Conservation (phyloP, 352 stramenopile species). For the Saprolegnia diclina region DNA sequence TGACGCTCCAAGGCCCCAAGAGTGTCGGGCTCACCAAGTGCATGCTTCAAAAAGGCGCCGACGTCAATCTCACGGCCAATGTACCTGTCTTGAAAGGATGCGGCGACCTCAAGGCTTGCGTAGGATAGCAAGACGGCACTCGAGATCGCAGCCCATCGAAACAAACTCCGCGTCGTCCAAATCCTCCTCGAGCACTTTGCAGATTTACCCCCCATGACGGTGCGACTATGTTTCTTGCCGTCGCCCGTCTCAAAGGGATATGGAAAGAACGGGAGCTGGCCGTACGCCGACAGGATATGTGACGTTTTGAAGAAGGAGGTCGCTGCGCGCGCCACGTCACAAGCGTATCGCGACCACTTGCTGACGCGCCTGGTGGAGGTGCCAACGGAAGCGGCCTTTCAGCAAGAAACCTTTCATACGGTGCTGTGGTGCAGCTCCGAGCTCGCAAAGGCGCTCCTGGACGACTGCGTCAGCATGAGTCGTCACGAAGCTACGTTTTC, state of each 20-base stretch:
- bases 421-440: not conserved
- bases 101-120: no score
- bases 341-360: constrained; percentile 1
- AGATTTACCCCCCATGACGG: no score
- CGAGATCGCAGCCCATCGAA: no score
- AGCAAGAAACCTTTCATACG: constrained; percentile 3
- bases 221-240: no score
- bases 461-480: constrained; percentile 13
- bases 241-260: no score
- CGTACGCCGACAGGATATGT: no score
- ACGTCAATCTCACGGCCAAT: not conserved
- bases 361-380: not conserved
- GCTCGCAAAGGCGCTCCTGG: not conserved
- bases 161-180: no score
- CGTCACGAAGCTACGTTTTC: not conserved
- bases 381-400: not conserved
- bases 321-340: not conserved
- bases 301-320: not conserved
- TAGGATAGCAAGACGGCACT: not conserved
- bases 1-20: no score
- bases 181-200: no score
- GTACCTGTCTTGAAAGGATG: no score
- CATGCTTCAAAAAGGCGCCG: not conserved
- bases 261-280: no score
- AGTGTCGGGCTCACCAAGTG: not conserved